Conservation (phyloP, 2,329 filamentous ascomycete genomes). For the Cordyceps militaris region DNA sequence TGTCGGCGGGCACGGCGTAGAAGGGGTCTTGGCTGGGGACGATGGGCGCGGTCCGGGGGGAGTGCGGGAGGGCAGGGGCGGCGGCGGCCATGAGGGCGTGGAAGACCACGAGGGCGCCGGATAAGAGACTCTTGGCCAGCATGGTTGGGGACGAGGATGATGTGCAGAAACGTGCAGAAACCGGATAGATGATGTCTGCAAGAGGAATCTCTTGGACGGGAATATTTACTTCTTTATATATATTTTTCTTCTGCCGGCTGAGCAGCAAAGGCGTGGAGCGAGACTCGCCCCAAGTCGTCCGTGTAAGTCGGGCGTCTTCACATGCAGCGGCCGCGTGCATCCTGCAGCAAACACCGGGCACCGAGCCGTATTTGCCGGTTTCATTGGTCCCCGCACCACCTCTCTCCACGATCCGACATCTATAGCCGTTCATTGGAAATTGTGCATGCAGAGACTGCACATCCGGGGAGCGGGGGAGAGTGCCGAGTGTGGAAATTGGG, state of each 20-base stretch:
- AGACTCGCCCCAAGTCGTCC: no score
- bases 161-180: neutral
- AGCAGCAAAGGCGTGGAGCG: no score
- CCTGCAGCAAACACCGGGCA: no score
- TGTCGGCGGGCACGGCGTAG: conserved; percentile 14
- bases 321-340: neutral
- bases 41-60: neutral
- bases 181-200: neutral
- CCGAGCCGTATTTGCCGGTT: no score
- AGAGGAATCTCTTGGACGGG: neutral
- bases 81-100: neutral
- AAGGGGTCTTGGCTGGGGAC: conserved; percentile 16
- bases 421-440: no score
- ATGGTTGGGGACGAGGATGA: neutral
- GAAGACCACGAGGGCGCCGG: neutral
- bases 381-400: no score
- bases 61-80: neutral
- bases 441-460: no score
- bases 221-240: neutral
- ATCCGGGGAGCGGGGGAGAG: no score
- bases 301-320: neutral
- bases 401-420: no score
- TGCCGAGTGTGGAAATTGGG: no score
- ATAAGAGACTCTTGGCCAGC: neutral
- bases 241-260: no score